A percentile compares a stretch with the other conserved stretches of the same genome.
Conservation (phyloP, 2,329 filamentous ascomycete species). For the Sordariomycetes sp. region DNA sequence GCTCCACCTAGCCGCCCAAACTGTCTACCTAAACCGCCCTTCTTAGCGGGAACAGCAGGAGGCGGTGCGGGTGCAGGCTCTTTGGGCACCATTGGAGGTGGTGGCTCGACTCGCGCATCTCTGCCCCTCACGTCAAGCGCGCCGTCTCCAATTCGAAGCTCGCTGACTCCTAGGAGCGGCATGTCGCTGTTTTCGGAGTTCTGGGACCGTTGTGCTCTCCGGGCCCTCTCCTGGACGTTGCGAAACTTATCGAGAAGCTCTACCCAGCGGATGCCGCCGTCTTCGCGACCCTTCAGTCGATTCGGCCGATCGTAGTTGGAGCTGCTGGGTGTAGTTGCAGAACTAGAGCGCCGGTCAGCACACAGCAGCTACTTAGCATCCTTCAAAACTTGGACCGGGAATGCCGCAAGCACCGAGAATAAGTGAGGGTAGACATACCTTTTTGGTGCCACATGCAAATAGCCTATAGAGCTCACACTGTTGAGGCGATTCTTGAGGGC, state of each 20-base stretch:
- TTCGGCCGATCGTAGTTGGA: conserved; percentile 64
- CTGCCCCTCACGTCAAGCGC: conserved; percentile 29
- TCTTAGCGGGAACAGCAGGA: conserved; percentile 42
- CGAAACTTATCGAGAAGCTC: conserved; percentile 94
- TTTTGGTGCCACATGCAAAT: conserved; percentile 74
- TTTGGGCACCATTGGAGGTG: conserved; percentile 31
- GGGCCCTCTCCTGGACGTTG: conserved; percentile 76
- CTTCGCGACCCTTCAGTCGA: conserved; percentile 72
- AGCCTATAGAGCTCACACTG: conserved; percentile 93
- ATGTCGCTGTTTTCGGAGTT: conserved; percentile 42
- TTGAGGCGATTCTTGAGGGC: conserved; percentile 94
- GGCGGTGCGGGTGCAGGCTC: conserved; percentile 37
- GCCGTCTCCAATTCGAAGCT: conserved; percentile 31
- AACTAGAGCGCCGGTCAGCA: conserved; percentile 17
- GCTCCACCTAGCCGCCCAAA: conserved; percentile 65
- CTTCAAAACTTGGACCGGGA: not conserved
- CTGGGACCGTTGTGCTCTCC: conserved; percentile 53
- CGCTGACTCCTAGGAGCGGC: conserved; percentile 31
- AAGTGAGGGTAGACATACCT: conserved; percentile 47
- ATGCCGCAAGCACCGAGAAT: not conserved
- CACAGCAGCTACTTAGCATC: not conserved
- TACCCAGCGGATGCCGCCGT: conserved; percentile 79
- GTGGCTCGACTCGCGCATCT: conserved; percentile 23
- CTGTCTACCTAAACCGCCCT: conserved; percentile 55
- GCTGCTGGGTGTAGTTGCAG: conserved; percentile 35